A percentile compares a stretch with the other conserved stretches of the same genome.
These are phyloP conservation scores for Termitomyces sp. DNA, from an alignment of 768 basidiomycete genomes.

Conservation along the genomic window DNA sequence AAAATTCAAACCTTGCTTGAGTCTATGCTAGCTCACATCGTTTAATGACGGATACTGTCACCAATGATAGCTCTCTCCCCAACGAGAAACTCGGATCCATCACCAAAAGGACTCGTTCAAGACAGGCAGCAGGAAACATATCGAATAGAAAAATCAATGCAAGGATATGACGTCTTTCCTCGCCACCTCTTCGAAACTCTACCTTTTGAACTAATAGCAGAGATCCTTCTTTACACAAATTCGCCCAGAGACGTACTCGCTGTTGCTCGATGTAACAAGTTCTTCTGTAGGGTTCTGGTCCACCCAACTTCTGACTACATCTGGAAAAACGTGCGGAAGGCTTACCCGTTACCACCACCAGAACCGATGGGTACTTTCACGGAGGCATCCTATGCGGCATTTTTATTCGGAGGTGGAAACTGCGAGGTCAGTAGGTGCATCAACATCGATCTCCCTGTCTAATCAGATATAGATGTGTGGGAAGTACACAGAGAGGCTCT, in stretches of 20 bases:
- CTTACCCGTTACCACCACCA: conserved; percentile 17
- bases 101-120: not conserved
- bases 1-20: too few relatives aligned
- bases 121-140: not conserved
- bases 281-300: conserved; percentile 43
- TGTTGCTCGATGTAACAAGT: conserved; percentile 51
- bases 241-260: conserved; percentile 56
- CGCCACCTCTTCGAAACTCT: conserved; percentile 20
- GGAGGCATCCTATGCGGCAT: conserved; percentile 58
- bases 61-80: not conserved
- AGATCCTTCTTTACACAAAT: conserved; percentile 46
- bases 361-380: conserved; percentile 29
- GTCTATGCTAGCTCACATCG: not conserved
- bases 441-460: not conserved
- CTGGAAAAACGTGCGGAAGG: conserved; percentile 48
- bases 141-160: not conserved
- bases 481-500: conserved; percentile 28
- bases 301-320: conserved; percentile 42
- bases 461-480: conserved; percentile 29
- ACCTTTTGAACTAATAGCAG: conserved; percentile 61
- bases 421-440: conserved; percentile 41
- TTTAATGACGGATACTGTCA: not conserved
- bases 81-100: not conserved
- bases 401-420: conserved; percentile 50
- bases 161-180: not conserved